Conservation (phyloP, 768 basidiomycete species). For the Xerocomellus intermedius region DNA sequence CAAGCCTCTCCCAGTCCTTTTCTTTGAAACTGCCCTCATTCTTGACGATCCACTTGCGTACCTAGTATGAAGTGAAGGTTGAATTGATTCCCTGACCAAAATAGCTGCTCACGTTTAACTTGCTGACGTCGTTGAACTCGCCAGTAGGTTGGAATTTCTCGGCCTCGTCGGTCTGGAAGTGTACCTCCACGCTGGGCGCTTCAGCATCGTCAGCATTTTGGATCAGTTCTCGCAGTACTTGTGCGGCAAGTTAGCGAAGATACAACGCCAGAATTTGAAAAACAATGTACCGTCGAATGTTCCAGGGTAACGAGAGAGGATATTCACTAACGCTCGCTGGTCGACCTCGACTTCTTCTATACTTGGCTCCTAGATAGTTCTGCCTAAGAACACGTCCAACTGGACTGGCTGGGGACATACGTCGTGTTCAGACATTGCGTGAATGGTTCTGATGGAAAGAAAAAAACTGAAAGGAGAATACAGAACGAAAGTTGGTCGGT, state of each 20-base stretch:
- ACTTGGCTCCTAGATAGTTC: background rate
- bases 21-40: slow-evolving; percentile 7
- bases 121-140: background rate
- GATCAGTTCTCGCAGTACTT: slow-evolving; percentile 51
- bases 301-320: slow-evolving; percentile 20
- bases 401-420: slow-evolving; percentile 1
- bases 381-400: background rate
- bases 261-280: background rate
- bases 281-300: slow-evolving; percentile 4
- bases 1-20: slow-evolving; percentile 15
- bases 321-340: slow-evolving; percentile 14
- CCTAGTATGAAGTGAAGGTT: slow-evolving; percentile 1
- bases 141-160: background rate
- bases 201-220: slow-evolving; percentile 58
- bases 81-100: background rate
- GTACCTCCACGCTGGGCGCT: slow-evolving; percentile 34
- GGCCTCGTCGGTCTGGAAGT: slow-evolving; percentile 32
- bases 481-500: background rate
- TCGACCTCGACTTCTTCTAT: slow-evolving; percentile 17
- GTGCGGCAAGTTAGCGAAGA: background rate
- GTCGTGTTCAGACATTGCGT: background rate
- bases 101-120: background rate
- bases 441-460: background rate
- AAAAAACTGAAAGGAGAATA: background rate
- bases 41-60: slow-evolving; percentile 12